Conservation (phyloP, 2,329 filamentous ascomycete genomes). For the Claviceps quebecensis region DNA sequence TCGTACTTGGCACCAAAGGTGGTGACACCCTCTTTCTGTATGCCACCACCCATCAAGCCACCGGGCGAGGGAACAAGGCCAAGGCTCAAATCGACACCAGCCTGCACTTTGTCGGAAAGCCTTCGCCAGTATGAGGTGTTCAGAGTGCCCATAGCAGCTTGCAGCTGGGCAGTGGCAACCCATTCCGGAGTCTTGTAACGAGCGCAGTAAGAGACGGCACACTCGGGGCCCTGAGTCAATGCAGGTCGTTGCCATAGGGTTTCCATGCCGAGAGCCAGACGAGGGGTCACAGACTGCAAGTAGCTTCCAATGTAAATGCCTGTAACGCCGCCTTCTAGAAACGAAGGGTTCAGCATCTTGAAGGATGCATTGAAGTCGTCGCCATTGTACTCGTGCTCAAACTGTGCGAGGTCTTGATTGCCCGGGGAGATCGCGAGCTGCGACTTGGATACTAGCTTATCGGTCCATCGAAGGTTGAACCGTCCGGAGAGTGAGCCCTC, state of each 20-base stretch:
- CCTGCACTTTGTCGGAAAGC: conserved; percentile 89
- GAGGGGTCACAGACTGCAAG: conserved; percentile 81
- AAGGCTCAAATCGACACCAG: conserved; percentile 86
- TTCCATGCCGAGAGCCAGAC: conserved; percentile 77
- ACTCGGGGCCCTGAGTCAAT: conserved; percentile 76
- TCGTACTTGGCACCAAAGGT: conserved; percentile 96
- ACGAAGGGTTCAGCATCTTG: conserved; percentile 91
- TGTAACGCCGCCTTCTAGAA: conserved; percentile 80
- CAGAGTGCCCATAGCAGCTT: conserved; percentile 67
- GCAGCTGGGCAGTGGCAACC: conserved; percentile 81
- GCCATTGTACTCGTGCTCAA: conserved; percentile 93
- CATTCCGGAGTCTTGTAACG: conserved; percentile 87
- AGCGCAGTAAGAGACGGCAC: conserved; percentile 76
- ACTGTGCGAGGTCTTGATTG: conserved; percentile 74
- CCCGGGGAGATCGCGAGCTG: conserved; percentile 73
- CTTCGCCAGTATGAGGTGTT: conserved; percentile 89
- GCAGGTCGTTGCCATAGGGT: conserved; percentile 84
- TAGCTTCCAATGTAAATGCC: conserved; percentile 95
- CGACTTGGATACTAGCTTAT: conserved; percentile 70
- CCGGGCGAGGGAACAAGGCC: conserved; percentile 55
- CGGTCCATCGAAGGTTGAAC: conserved; percentile 85
- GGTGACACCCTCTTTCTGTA: conserved; percentile 76
- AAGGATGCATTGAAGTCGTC: conserved; percentile 84
- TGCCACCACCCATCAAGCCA: conserved; percentile 60
- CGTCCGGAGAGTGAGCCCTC: conserved; percentile 75